Conservation (phyloP, 1,284 basidiomycete genomes). For the Agroathelia rolfsii region DNA sequence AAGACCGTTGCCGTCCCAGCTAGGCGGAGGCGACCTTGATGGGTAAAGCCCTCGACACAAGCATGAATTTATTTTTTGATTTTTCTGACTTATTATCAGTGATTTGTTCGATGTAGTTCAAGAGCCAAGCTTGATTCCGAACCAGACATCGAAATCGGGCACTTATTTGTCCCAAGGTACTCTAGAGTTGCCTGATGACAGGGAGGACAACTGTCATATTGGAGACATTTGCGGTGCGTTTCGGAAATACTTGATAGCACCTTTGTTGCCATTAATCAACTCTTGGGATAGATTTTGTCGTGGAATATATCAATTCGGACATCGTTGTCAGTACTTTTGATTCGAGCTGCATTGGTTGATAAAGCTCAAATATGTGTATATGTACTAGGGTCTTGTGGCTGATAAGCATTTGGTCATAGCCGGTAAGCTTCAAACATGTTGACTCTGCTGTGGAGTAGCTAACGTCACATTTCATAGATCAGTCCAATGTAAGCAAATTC, state of each 20-base stretch:
- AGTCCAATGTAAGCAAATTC: slow-evolving; percentile 40
- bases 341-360: not conserved
- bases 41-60: slow-evolving; percentile 7
- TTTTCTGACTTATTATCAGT: slow-evolving; percentile 21
- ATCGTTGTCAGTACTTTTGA: slow-evolving; percentile 39
- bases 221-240: not conserved
- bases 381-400: slow-evolving; percentile 50
- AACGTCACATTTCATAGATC: slow-evolving; percentile 31
- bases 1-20: slow-evolving; percentile 13
- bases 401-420: slow-evolving; percentile 65
- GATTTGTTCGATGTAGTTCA: slow-evolving; percentile 46
- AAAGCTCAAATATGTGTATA: not conserved
- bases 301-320: slow-evolving; percentile 77
- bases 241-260: slow-evolving; percentile 39
- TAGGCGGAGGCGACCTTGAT: slow-evolving; percentile 24
- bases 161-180: slow-evolving; percentile 33
- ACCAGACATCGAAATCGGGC: slow-evolving; percentile 39
- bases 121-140: slow-evolving; percentile 42
- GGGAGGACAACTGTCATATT: not conserved
- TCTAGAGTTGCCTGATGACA: slow-evolving; percentile 12
- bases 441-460: not conserved
- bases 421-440: slow-evolving; percentile 29
- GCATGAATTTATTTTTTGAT: slow-evolving; percentile 3
- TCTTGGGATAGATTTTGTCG: slow-evolving; percentile 77
- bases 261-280: slow-evolving; percentile 67